Percentiles rank a stretch among this genome's conserved stretches.
These are phyloP conservation scores for Botryobasidium botryosum DNA, from an alignment of 768 basidiomycete genomes.

Conservation along the genomic window DNA sequence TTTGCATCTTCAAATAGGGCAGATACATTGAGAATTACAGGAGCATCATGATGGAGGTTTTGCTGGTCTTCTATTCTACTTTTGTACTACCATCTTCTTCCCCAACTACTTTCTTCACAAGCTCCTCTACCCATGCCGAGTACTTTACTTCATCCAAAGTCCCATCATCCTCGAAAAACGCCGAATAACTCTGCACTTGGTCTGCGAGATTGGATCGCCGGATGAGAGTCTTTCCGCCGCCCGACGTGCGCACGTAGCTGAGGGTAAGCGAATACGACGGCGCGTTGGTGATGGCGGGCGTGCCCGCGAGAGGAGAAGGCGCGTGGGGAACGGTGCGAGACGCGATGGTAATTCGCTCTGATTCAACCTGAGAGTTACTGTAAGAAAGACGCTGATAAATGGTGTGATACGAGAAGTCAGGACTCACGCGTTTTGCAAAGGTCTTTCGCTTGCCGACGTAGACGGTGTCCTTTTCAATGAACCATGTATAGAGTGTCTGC, in stretches of 20 bases:
- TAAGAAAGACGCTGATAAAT: neutral
- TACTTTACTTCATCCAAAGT: slow-evolving; percentile 60
- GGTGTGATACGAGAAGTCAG: slow-evolving; percentile 3
- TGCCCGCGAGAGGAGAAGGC: slow-evolving; percentile 18
- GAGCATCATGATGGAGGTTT: too few relatives aligned
- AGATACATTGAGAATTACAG: too few relatives aligned
- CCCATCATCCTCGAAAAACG: slow-evolving; percentile 71
- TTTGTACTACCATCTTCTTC: too few relatives aligned
- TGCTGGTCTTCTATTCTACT: too few relatives aligned
- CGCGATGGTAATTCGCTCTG: slow-evolving; percentile 68
- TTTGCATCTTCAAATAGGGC: too few relatives aligned
- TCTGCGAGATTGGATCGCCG: slow-evolving; percentile 42
- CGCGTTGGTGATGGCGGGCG: slow-evolving; percentile 28
- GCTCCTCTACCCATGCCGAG: slow-evolving; percentile 58
- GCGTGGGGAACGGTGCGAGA: slow-evolving; percentile 40
- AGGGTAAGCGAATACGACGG: slow-evolving; percentile 53
- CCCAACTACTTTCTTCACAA: too few relatives aligned
- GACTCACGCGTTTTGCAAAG: slow-evolving; percentile 63
- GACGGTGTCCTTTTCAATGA: slow-evolving; percentile 66
- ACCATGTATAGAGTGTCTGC: slow-evolving; percentile 71
- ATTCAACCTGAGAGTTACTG: slow-evolving; percentile 48
- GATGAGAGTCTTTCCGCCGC: slow-evolving; percentile 72
- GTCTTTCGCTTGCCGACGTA: slow-evolving; percentile 85
- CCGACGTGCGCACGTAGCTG: slow-evolving; percentile 61
- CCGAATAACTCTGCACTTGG: slow-evolving; percentile 40